Evolutionary conservation across 148 eudicot genomes (phyloP).

Genomic region (Rhododendron vialii): DNA sequence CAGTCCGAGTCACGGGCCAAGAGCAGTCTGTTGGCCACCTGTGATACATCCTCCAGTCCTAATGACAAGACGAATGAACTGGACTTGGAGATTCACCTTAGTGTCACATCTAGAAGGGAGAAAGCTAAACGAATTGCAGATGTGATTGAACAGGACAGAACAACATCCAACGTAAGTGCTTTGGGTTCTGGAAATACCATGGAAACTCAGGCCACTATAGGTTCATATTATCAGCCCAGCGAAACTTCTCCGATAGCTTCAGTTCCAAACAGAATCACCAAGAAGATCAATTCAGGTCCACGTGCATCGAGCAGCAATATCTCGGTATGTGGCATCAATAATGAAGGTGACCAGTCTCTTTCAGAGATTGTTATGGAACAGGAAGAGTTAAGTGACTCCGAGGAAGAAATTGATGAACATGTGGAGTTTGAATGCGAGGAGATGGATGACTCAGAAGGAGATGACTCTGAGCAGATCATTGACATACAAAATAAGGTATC

Average conservation of each 20-base stretch:
- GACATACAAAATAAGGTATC: slow-evolving; percentile 52
- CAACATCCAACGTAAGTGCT: slow-evolving; percentile 14
- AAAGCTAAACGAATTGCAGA: slow-evolving; percentile 24
- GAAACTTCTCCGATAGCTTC: slow-evolving; percentile 16
- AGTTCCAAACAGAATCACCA: slow-evolving; percentile 12
- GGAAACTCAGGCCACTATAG: slow-evolving; percentile 12
- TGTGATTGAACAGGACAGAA: slow-evolving; percentile 14
- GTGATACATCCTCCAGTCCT: slow-evolving; percentile 28
- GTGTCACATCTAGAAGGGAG: slow-evolving; percentile 42
- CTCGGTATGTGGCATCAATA: slow-evolving; percentile 15
- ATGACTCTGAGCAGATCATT: slow-evolving; percentile 39
- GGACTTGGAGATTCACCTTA: slow-evolving; percentile 76
- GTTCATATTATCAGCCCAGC: slow-evolving; percentile 8
- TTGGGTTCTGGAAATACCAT: slow-evolving; percentile 14
- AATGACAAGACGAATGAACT: slow-evolving; percentile 42
- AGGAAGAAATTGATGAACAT: slow-evolving; percentile 75
- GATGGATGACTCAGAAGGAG: slow-evolving; percentile 91
- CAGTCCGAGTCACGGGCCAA: slow-evolving; percentile 8
- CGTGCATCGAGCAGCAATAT: slow-evolving; percentile 25
- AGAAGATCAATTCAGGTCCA: slow-evolving; percentile 26
- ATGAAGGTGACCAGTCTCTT: slow-evolving; percentile 38
- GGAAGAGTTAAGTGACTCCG: slow-evolving; percentile 97
- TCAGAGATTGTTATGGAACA: slow-evolving; percentile 94
- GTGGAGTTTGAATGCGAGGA: slow-evolving; percentile 97
- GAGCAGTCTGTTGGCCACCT: slow-evolving; percentile 17